Base-by-base conservation (phyloP, 1,284 basidiomycete genomes). In the Naganishia sp. region DNA sequence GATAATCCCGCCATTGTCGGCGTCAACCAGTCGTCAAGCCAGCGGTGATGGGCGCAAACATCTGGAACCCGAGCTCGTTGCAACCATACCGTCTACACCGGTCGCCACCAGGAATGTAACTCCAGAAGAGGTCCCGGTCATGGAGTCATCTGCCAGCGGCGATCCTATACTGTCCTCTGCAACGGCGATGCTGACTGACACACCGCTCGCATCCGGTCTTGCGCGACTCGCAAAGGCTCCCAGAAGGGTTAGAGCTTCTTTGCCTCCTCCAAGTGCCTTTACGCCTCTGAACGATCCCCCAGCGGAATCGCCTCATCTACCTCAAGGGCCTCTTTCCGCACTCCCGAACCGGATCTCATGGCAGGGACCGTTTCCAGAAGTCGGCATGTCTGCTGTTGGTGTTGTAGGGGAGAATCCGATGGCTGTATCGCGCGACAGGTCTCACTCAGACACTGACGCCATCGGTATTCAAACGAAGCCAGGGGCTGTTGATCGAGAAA, bases 11-110 rank as follows among this genome's bases (percentile, higher is more conserved):
- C 54, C 39, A 25, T n/a, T 53, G n/a, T 64, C 53, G 15, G 25
- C 39, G 21, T 48, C 49, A 11, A 21, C 49, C 15, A 45, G 48
- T 23, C 39, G 48, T 11, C 43, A 67, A 42, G 33, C 36, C 16
- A 39, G 25, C 36, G 44, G 33, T 28, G 33, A 36, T 16, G 28
- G 16, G 6, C 55, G 46, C 18, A 49, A 45, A 67, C 68, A 13
- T 28, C 67, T 31, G 36, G 48, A 42, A 1, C 15, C 48, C 39
- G 59, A 61, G 5, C 18, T 42, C 9, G 18, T 33, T 3, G 48
- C n/a, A 64, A 72, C 44, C 5, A 72, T 75, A 1, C 73, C 75
- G 4, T 64, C 67, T 0, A 73, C 75, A 6, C 74, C 76, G n/a
- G 55, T 67, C 48, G 67, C 67, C 6, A 71, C 70, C 5, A 55